Base-by-base conservation (phyloP, 768 basidiomycete species). In the Naganishia vaughanmartiniae region DNA sequence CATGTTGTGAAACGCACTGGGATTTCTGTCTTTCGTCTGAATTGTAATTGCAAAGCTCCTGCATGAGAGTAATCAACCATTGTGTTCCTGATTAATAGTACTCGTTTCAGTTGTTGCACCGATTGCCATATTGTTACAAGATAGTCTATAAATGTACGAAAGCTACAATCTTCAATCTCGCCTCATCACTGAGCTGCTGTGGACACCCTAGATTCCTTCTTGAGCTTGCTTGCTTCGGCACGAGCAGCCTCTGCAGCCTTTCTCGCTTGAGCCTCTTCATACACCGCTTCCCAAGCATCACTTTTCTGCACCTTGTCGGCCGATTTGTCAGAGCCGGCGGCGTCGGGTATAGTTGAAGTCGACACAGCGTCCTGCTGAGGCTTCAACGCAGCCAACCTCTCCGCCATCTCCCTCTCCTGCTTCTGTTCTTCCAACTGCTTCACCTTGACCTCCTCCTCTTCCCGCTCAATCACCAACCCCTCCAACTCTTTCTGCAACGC, bases 401-500 rank as follows among this genome's bases (percentile, higher is more conserved):
- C 60, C 24, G 26, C 42, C 39, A 63, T n/a, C 46, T 42, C 39
- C 26, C 60, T 39, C 39, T 63, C 60, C 42, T 63, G 39, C 10
- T 63, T 42, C 60, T 30, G 31, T 15, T 34, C 68, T 39, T 36
- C 45, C 65, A 65, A 56, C 74, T 70, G 75, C 74, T 69, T 72
- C 73, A 73, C 73, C 66, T 70, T 70, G 11, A 30, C 54, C 54
- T 68, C 66, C 65, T 84, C 83, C 69, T 66, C 81, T 73, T 85
- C 81, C 21, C 77, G 81, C 71, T 85, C 84, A 75, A 80, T 77
- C 24, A 86, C 84, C 72, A 94, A 80, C 45, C 81, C 85, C 58
- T 83, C 83, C 76, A 90, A 82, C 79, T 94, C 92, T 56, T 83
- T 85, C 77, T 89, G 87, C 55, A 93, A 72, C 60, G 87, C 85